Evolutionary conservation across 129 eudicot species (phyloP), one percentile per base, ranked within the genome.

Genomic region (Escallonia herrerae): DNA sequence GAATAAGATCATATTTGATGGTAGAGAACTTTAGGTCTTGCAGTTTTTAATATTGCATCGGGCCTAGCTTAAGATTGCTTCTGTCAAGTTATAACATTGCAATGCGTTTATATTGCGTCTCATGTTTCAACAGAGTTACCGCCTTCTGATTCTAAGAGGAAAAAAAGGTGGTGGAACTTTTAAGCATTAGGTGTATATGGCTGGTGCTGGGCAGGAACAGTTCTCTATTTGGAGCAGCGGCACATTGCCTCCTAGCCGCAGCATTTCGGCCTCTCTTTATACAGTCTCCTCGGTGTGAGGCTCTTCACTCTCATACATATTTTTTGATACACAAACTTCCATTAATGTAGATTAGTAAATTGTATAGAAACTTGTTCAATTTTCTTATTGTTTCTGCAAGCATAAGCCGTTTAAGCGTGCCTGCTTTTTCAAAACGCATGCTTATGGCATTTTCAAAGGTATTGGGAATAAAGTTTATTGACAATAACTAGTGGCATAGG

Each of bases 131-230:
- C 91, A 88, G 96, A 88, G 71, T 43, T 82, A 67, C 89, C 84
- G 0, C 77, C 78, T 8, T 70, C 62, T 0, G 90, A 87, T 62
- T 72, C 69, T 65, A 75, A 80, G 83, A 82, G 65, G 72, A 84
- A 77, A 81, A 87, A 72, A 47, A 74, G 82, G 67, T 88, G 96
- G 91, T 84, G 96, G 89, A 77, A 71, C 48, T 82, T 88, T 13
- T 64, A 77, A 79, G 78, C 81, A 84, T 45, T 82, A 82, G 67
- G 67, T 63, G 12, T 71, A 8, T 47, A 59, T 56, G 12, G 63
- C 59, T 69, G 55, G 64, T 72, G 62, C 52, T 7, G 45, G 52
- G 52, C 62, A 60, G 33, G 33, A 22, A 22, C 1, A 22, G 33
- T 22, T 22, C 33, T 22, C 33, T 22, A 22, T 22, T 22, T 22